phyloP scores from a whole-genome alignment of 179 eudicot species.

The Sideroxylon spinosum region DNA sequence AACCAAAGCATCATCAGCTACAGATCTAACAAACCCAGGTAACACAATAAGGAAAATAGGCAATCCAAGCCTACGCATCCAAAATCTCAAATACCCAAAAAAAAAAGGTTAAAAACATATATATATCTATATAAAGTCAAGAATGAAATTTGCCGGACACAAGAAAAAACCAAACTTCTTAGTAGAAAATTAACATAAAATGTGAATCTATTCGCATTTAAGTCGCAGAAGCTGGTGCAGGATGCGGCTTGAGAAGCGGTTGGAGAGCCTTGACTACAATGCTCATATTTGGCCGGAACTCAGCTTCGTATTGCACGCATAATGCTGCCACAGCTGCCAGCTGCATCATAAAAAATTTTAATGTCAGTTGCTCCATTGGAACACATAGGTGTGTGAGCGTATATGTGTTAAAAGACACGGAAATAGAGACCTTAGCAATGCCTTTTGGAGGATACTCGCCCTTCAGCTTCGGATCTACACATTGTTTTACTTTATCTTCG shows the following conservation, averaged over 20 bases:
- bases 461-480: slow-evolving; percentile 40
- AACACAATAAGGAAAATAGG: background rate
- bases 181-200: background rate
- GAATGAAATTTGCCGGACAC: background rate
- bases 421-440: slow-evolving; percentile 39
- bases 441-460: slow-evolving; percentile 40
- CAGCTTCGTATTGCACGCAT: slow-evolving; percentile 51
- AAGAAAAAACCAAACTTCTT: slow-evolving; percentile 12
- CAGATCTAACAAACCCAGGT: slow-evolving; percentile 4
- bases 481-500: slow-evolving; percentile 41
- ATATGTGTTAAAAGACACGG: background rate
- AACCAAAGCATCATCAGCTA: background rate
- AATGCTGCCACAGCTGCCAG: slow-evolving; percentile 52
- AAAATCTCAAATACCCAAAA: slow-evolving; percentile 10
- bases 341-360: slow-evolving; percentile 25
- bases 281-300: slow-evolving; percentile 51
- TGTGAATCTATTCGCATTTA: background rate
- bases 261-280: slow-evolving; percentile 56
- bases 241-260: slow-evolving; percentile 37
- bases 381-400: too few relatives aligned
- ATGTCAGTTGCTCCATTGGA: background rate
- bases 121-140: background rate
- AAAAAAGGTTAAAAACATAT: background rate
- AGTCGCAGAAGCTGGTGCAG: slow-evolving; percentile 25
- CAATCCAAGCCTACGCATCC: slow-evolving; percentile 2